These are phyloP conservation scores for Chloranthus sessilifolius DNA, from an alignment of 164 flowering plant genomes.

Conservation along the genomic window DNA sequence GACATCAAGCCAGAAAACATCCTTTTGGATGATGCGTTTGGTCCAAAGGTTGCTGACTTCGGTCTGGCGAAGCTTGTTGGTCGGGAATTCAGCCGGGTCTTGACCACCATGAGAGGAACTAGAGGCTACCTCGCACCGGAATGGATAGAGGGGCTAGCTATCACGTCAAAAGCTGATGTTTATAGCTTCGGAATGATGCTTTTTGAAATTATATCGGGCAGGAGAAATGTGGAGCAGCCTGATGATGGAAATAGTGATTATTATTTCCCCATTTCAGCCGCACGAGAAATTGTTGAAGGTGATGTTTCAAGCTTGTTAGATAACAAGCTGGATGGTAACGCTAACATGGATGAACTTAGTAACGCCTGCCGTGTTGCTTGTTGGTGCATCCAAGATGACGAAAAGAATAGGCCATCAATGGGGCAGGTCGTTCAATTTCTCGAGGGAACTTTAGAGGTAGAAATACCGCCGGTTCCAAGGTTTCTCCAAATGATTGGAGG, in stretches of 20 bases:
- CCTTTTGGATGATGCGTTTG: conserved; percentile 32
- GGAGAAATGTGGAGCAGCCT: conserved; percentile 29
- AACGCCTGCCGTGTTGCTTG: conserved; percentile 38
- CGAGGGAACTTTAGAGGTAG: conserved; percentile 34
- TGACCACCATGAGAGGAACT: conserved; percentile 58
- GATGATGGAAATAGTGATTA: conserved; percentile 15
- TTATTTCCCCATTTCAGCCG: conserved; percentile 40
- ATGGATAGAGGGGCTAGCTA: conserved; percentile 46
- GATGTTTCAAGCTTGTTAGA: conserved; percentile 27
- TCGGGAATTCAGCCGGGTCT: conserved; percentile 44
- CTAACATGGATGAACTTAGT: conserved; percentile 28
- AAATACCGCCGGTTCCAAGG: conserved; percentile 31
- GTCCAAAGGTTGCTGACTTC: conserved; percentile 52
- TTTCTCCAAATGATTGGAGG: no score
- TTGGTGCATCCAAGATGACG: conserved; percentile 57
- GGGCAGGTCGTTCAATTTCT: conserved; percentile 46
- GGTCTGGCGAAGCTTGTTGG: conserved; percentile 57
- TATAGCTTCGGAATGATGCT: conserved; percentile 61
- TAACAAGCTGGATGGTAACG: conserved; percentile 27
- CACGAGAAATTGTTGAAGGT: conserved; percentile 24
- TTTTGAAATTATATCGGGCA: conserved; percentile 40
- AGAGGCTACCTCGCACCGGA: conserved; percentile 60
- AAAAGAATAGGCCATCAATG: conserved; percentile 40
- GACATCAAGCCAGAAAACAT: conserved; percentile 66
- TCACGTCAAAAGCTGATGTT: conserved; percentile 51